phyloP scores from a whole-genome alignment of 2,329 filamentous ascomycete species.

The Pseudogymnoascus sp. region DNA sequence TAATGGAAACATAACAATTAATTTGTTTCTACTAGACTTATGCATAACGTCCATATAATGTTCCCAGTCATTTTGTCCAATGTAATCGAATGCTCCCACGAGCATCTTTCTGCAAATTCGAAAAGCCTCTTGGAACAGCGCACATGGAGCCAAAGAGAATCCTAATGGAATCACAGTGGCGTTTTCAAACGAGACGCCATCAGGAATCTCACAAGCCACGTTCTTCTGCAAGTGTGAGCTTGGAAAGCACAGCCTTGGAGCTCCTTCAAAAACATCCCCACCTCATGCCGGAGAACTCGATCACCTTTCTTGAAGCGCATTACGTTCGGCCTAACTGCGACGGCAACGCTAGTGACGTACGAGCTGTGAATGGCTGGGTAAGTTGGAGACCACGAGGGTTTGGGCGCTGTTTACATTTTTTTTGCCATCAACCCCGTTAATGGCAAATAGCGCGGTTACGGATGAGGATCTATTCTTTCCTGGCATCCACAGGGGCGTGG shows the following conservation, averaged over 20 bases:
- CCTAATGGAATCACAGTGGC: slow-evolving; percentile 28
- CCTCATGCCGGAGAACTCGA: slow-evolving; percentile 36
- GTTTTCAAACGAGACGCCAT: slow-evolving; percentile 24
- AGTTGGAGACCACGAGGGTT: not conserved
- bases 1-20: not conserved
- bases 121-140: slow-evolving; percentile 23
- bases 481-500: slow-evolving; percentile 30
- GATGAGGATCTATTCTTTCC: slow-evolving; percentile 29
- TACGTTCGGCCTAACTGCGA: slow-evolving; percentile 39
- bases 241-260: slow-evolving; percentile 27
- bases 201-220: slow-evolving; percentile 25
- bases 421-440: slow-evolving; percentile 34
- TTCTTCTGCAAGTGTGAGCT: slow-evolving; percentile 24
- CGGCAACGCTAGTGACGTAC: slow-evolving; percentile 48
- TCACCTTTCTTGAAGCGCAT: slow-evolving; percentile 44
- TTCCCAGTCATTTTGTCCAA: slow-evolving; percentile 20
- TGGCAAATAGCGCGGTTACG: slow-evolving; percentile 30
- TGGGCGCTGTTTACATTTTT: slow-evolving; percentile 22
- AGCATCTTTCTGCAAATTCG: slow-evolving; percentile 22
- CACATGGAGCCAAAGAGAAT: slow-evolving; percentile 26
- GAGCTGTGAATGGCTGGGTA: slow-evolving; percentile 39
- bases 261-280: slow-evolving; percentile 6
- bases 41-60: slow-evolving; percentile 26
- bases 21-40: slow-evolving; percentile 23
- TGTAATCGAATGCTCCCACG: slow-evolving; percentile 28